Percentiles rank a stretch among this genome's conserved stretches.
Conservation (phyloP, 2,329 filamentous ascomycete genomes). For the Talaromyces rugulosus region DNA sequence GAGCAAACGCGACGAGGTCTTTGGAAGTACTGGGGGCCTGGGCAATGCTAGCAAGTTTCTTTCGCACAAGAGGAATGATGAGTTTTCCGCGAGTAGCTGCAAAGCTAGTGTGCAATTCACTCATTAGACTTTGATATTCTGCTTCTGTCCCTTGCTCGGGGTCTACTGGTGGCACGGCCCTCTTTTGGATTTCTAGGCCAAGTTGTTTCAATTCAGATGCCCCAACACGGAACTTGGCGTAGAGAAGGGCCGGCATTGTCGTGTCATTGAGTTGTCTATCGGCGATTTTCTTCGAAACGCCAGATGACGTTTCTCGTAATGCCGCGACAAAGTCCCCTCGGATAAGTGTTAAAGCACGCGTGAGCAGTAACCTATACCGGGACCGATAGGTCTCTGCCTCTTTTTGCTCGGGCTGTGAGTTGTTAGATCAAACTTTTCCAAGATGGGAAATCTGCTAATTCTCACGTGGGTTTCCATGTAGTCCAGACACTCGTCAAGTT, state of each 20-base stretch:
- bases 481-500: conserved; percentile 82
- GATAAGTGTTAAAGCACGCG: conserved; percentile 62
- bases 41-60: conserved; percentile 54
- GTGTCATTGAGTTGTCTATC: conserved; percentile 67
- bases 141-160: conserved; percentile 56
- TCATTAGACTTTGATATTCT: conserved; percentile 63
- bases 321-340: conserved; percentile 62
- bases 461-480: conserved; percentile 86
- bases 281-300: conserved; percentile 59
- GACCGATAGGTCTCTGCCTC: conserved; percentile 85
- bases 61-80: conserved; percentile 59
- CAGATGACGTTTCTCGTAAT: conserved; percentile 59
- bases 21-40: conserved; percentile 58
- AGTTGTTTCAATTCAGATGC: conserved; percentile 63
- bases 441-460: background rate
- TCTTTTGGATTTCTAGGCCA: conserved; percentile 64
- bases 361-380: conserved; percentile 77
- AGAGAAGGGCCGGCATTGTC: conserved; percentile 65
- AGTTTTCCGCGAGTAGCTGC: conserved; percentile 55
- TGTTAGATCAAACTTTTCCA: background rate
- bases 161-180: conserved; percentile 57
- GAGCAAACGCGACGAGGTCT: conserved; percentile 62
- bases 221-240: conserved; percentile 66
- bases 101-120: conserved; percentile 62
- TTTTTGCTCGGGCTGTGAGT: conserved; percentile 66